Evolutionary conservation across 129 eudicot genomes (phyloP), one percentile per base, ranked within the genome.

Genomic region (Deinandra increscens): DNA sequence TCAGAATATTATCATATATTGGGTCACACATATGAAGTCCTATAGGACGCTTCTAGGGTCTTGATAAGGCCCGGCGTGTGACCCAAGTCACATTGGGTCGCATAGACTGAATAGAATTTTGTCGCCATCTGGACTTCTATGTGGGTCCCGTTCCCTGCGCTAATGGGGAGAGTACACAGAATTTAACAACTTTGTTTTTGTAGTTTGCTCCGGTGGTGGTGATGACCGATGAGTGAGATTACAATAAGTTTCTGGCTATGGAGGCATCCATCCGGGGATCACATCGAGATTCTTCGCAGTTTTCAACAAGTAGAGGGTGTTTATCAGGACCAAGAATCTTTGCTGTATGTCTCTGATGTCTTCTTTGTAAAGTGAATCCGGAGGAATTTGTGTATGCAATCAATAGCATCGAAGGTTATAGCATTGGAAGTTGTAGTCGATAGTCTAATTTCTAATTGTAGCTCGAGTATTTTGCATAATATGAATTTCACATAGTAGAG

Each of bases 181-280:
- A n/a, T n/a, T n/a, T 61, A 51, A 60, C 54, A 14, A 9, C 7
- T 34, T 4, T 23, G 0, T 23, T 73, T 36, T 13, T 82, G 87
- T 84, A 92, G 98, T 92, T 75, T 75, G 96, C 98, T 71, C 98
- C 98, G 6, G 95, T 86, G 59, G 91, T 92, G 34, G 98, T 80
- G 84, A 83, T 81, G 80, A 59, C 66, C 45, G 91, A 83, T 18
- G 89, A 81, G 26, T 53, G 50, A 45, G 58, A 39, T 6, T 31
- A 53, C 56, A 17, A 17, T 26, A 61, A 53, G 50, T 37, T 71
- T 26, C 17, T 36, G 23, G 38, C n/a, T n/a, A n/a, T n/a, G n/a
- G n/a, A n/a, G n/a, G n/a, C n/a, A n/a, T n/a, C n/a, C 66, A 22
- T 37, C 11, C 12, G 53, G 62, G 37, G 36, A 73, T 23, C 46